phyloP scores from a whole-genome alignment of 2,329 filamentous ascomycete genomes.

The Sclerotinia spermophila region DNA sequence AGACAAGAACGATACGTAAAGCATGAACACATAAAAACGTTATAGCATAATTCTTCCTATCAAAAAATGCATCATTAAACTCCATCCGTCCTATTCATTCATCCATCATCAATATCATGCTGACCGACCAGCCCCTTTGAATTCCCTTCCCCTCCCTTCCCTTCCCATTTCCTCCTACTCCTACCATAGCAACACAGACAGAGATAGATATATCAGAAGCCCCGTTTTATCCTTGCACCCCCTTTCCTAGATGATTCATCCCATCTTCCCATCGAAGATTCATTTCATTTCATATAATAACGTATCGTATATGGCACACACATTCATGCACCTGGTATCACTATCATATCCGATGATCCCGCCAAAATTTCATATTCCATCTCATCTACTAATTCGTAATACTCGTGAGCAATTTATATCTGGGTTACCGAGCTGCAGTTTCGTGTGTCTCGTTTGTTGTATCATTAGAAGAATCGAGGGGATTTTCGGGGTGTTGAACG shows the following conservation, averaged over 20 bases:
- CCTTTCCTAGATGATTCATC: constrained; percentile 2
- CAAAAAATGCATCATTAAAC: constrained; percentile 12
- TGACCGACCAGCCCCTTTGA: neutral
- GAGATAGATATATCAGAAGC: neutral
- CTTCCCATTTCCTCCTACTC: neutral
- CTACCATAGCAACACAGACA: neutral
- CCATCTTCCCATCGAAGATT: neutral
- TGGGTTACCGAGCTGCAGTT: neutral
- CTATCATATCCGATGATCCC: neutral
- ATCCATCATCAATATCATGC: neutral
- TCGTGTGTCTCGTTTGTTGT: neutral
- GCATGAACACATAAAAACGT: constrained; percentile 7
- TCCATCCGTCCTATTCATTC: neutral
- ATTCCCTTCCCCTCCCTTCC: neutral
- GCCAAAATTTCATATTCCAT: neutral
- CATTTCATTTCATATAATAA: constrained; percentile 3
- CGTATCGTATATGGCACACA: constrained; percentile 14
- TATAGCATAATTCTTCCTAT: constrained; percentile 3
- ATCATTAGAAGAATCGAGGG: neutral
- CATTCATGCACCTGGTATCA: constrained; percentile 14
- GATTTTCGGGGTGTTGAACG: neutral
- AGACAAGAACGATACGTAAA: neutral
- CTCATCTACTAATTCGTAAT: constrained; percentile 10
- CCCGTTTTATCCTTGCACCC: neutral
- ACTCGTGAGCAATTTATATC: neutral